Conservation (phyloP, 148 eudicot genomes). For the Vaccinium corymbosum region DNA sequence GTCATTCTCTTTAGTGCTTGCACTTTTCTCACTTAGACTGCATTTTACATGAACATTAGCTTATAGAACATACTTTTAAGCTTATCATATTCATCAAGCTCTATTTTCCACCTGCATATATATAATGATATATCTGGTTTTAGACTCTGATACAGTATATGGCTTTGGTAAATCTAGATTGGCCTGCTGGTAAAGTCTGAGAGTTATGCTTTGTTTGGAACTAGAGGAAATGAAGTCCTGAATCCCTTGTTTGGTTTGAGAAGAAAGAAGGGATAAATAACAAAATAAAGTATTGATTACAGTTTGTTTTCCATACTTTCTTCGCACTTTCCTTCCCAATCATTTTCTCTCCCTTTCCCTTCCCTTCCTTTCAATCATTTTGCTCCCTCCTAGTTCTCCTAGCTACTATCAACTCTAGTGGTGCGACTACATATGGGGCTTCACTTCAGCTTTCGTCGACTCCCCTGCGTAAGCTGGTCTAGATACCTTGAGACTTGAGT, state of each 20-base stretch:
- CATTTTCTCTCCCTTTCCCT: no score
- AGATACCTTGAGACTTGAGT: not conserved
- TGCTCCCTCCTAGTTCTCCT: not conserved
- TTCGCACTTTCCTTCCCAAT: no score
- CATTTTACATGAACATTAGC: not conserved
- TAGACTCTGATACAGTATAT: not conserved
- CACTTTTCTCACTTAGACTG: conserved; percentile 2
- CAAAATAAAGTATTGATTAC: no score
- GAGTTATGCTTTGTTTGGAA: not conserved
- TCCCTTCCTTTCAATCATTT: not conserved
- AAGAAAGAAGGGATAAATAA: not conserved
- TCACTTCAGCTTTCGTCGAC: not conserved
- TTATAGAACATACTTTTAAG: not conserved
- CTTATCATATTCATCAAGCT: not conserved
- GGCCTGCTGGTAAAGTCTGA: not conserved
- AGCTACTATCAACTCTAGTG: not conserved
- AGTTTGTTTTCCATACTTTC: not conserved
- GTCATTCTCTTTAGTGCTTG: conserved; percentile 24
- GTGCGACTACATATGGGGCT: not conserved
- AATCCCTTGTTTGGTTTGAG: not conserved
- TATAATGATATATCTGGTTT: not conserved
- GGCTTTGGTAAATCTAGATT: not conserved
- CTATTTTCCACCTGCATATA: not conserved
- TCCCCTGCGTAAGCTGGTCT: not conserved
- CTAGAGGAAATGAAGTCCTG: not conserved